Conservation (phyloP, 1,284 basidiomycete genomes). For the Cryptococcus deneoformans region DNA sequence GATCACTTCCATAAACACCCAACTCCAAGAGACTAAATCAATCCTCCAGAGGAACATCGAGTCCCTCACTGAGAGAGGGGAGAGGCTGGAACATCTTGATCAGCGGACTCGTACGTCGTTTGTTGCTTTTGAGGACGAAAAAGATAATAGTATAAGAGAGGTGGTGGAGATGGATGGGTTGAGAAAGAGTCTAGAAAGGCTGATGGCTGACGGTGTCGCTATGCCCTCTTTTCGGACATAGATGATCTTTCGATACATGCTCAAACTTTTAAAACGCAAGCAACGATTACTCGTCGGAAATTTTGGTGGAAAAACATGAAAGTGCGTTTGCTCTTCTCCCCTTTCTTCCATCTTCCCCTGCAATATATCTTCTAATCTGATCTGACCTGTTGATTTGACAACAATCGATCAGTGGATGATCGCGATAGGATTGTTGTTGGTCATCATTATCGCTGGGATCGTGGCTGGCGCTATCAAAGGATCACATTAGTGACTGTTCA, state of each 20-base stretch:
- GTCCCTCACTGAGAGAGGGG: constrained; percentile 22
- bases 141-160: not conserved
- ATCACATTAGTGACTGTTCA: constrained; percentile 1
- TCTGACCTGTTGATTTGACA: not conserved
- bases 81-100: constrained; percentile 22
- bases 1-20: constrained; percentile 16
- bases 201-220: not conserved
- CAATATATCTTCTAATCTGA: not conserved
- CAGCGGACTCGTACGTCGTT: constrained; percentile 23
- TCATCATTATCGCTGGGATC: constrained; percentile 23
- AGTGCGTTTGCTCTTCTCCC: constrained; percentile 12
- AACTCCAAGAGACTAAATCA: constrained; percentile 17
- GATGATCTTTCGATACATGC: constrained; percentile 16
- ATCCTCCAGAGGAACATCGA: constrained; percentile 23
- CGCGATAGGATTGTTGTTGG: constrained; percentile 17
- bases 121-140: not conserved
- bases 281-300: constrained; percentile 16
- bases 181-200: not conserved
- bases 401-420: constrained; percentile 26
- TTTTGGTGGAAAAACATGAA: constrained; percentile 39
- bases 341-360: not conserved
- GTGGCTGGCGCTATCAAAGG: constrained; percentile 25
- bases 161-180: not conserved
- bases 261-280: constrained; percentile 19
- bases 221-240: not conserved